These are phyloP conservation scores for Xylaria palmicola DNA, from an alignment of 495 filamentous ascomycete species.

Conservation along the genomic window DNA sequence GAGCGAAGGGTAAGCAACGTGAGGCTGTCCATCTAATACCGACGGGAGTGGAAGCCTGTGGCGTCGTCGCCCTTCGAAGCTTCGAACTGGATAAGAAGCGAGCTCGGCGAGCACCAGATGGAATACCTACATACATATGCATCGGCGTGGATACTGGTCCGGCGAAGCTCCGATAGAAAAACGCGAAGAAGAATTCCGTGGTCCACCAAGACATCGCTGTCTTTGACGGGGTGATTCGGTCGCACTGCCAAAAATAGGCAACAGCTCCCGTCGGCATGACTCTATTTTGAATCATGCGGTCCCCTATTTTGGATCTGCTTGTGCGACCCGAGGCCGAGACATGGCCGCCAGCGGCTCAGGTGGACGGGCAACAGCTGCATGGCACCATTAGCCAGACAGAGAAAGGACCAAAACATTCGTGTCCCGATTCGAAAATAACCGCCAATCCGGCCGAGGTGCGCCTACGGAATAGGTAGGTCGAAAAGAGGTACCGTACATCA, in stretches of 20 bases:
- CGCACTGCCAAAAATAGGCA: background rate
- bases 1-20: background rate
- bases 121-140: background rate
- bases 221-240: background rate
- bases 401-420: no score
- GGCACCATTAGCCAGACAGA: background rate
- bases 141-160: background rate
- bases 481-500: constrained; percentile 7
- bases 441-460: background rate
- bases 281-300: background rate
- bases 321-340: background rate
- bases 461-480: background rate
- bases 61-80: background rate
- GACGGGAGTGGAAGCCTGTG: background rate
- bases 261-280: background rate
- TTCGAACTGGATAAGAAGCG: background rate
- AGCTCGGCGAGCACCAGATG: background rate
- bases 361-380: background rate
- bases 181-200: background rate
- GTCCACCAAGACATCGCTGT: background rate
- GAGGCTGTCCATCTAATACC: background rate
- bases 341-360: background rate
- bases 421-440: constrained; percentile 6
- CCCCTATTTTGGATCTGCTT: background rate
- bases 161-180: background rate